These are phyloP conservation scores for Alternaria solani DNA, from an alignment of 2,329 filamentous ascomycete species.

Conservation along the genomic window DNA sequence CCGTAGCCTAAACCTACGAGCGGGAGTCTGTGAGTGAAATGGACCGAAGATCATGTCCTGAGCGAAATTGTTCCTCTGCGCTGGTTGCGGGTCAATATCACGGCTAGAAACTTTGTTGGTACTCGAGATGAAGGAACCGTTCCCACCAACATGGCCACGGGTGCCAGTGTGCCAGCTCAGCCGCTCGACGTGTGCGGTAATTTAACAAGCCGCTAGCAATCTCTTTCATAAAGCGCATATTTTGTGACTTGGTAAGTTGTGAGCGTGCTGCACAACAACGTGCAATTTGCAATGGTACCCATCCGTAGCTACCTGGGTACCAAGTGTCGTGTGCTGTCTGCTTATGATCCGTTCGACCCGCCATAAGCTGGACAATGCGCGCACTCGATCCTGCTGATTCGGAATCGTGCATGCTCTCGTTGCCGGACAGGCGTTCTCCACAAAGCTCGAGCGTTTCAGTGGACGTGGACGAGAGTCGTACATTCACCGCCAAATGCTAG, in stretches of 20 bases:
- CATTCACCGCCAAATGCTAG: conserved; percentile 25
- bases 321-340: not conserved
- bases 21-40: conserved; percentile 46
- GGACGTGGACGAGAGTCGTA: conserved; percentile 18
- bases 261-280: conserved; percentile 6
- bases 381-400: conserved; percentile 10
- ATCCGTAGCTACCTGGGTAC: not conserved
- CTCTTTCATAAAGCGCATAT: conserved; percentile 9
- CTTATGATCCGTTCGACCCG: conserved; percentile 4
- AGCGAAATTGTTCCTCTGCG: conserved; percentile 28
- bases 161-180: conserved; percentile 18
- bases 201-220: conserved; percentile 17
- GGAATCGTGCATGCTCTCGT: conserved; percentile 12
- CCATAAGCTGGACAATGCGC: conserved; percentile 11
- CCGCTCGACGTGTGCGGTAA: conserved; percentile 14
- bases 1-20: conserved; percentile 45
- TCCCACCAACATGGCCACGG: conserved; percentile 23
- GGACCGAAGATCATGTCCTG: conserved; percentile 39
- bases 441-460: conserved; percentile 26
- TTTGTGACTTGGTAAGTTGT: not conserved
- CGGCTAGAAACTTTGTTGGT: conserved; percentile 18
- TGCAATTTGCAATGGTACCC: conserved; percentile 6
- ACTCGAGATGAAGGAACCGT: conserved; percentile 20
- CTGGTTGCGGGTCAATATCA: conserved; percentile 20
- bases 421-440: conserved; percentile 21